Conservation (phyloP, 495 filamentous ascomycete species). For the Melanomma pulvis-pyrius region DNA sequence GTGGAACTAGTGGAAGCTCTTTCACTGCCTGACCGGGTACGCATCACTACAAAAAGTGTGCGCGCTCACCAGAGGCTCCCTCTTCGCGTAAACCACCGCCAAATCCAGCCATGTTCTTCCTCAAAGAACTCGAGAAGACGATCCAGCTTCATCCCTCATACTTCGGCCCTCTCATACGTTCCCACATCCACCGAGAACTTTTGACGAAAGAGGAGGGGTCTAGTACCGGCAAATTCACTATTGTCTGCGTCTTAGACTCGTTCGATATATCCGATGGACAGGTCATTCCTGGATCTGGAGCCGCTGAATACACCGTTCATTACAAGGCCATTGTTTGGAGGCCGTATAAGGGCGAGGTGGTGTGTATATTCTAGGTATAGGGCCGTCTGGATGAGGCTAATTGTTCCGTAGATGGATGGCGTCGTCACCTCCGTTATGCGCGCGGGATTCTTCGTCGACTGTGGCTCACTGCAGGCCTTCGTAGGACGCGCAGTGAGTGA, state of each 20-base stretch:
- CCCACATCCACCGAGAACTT: constrained; percentile 82
- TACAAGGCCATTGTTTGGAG: constrained; percentile 97
- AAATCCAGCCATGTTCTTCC: constrained; percentile 78
- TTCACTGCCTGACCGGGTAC: not conserved
- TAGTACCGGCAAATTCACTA: constrained; percentile 83
- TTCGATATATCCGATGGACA: constrained; percentile 89
- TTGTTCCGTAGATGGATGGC: constrained; percentile 74
- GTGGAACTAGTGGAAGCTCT: not conserved
- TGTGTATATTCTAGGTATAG: constrained; percentile 52
- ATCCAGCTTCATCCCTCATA: constrained; percentile 96
- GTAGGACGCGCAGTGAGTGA: constrained; percentile 77
- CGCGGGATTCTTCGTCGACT: constrained; percentile 89
- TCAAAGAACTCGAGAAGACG: constrained; percentile 88
- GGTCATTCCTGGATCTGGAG: constrained; percentile 83
- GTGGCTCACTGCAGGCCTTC: constrained; percentile 85
- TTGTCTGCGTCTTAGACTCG: constrained; percentile 90
- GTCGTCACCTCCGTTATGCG: constrained; percentile 86
- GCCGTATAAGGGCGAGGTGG: constrained; percentile 94
- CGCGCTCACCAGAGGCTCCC: no score
- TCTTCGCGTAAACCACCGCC: not conserved
- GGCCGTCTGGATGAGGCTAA: constrained; percentile 8
- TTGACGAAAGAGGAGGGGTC: constrained; percentile 91
- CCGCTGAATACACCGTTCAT: constrained; percentile 90
- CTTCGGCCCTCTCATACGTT: constrained; percentile 87
- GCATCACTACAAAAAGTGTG: not conserved